Conservation (phyloP, 1,284 basidiomycete species). For the Rhodotorula mucilaginosa region DNA sequence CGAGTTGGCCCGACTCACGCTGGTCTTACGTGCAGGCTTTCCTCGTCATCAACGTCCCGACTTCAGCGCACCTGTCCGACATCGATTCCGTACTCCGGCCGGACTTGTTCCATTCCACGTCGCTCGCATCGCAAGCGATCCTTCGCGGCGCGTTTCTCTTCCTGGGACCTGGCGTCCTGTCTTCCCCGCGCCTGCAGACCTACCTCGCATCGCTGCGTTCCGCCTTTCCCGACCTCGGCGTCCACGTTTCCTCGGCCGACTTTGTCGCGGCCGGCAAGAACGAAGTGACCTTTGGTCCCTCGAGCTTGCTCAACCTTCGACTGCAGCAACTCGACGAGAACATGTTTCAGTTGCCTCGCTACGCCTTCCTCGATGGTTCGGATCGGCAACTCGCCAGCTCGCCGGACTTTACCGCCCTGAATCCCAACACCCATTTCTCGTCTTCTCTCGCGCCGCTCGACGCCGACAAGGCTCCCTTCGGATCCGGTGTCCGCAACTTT, state of each 20-base stretch:
- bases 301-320: constrained; percentile 68
- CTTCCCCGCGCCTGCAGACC: neutral
- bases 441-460: constrained; percentile 47
- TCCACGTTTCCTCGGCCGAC: constrained; percentile 61
- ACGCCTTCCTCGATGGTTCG: constrained; percentile 38
- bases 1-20: too few relatives aligned
- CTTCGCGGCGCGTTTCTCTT: constrained; percentile 32
- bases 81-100: neutral
- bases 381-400: neutral
- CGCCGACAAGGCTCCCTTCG: constrained; percentile 42
- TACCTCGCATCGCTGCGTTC: constrained; percentile 11
- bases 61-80: constrained; percentile 14
- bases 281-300: constrained; percentile 69
- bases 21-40: constrained; percentile 19
- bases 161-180: constrained; percentile 23
- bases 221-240: neutral
- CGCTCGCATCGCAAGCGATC: neutral
- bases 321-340: constrained; percentile 68
- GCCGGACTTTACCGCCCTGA: constrained; percentile 17
- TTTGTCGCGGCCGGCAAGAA: constrained; percentile 59
- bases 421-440: constrained; percentile 34
- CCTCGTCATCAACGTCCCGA: constrained; percentile 36
- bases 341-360: constrained; percentile 71
- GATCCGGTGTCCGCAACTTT: constrained; percentile 42
- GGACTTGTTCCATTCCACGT: neutral